These are phyloP conservation scores for Fusarium torulosum DNA, from an alignment of 2,329 filamentous ascomycete species.

Conservation along the genomic window DNA sequence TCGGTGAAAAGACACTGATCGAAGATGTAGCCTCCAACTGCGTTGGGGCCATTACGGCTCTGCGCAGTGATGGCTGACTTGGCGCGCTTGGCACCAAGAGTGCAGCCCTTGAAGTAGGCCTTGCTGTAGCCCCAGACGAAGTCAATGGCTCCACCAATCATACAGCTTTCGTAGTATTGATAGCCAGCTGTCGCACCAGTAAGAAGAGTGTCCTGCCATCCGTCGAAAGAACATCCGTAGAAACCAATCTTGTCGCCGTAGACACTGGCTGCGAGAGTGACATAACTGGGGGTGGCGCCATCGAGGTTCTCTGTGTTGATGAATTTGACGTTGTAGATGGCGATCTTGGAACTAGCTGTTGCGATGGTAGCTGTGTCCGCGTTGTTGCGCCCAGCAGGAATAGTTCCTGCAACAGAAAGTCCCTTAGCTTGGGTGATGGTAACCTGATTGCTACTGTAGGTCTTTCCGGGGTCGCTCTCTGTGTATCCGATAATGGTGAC, in stretches of 20 bases:
- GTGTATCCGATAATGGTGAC: conserved; percentile 59
- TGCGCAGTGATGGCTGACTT: conserved; percentile 47
- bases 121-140: conserved; percentile 46
- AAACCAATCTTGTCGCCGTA: conserved; percentile 54
- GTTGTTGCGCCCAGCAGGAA: conserved; percentile 43
- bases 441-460: conserved; percentile 68
- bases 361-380: conserved; percentile 45
- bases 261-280: conserved; percentile 43
- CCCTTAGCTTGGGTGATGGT: conserved; percentile 55
- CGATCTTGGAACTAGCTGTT: conserved; percentile 56
- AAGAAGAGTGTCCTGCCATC: conserved; percentile 37
- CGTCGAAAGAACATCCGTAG: conserved; percentile 54
- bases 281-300: conserved; percentile 27
- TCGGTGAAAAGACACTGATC: conserved; percentile 55
- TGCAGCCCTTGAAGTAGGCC: conserved; percentile 44
- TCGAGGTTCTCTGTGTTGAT: conserved; percentile 56
- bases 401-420: conserved; percentile 40
- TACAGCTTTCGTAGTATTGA: conserved; percentile 41
- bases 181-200: conserved; percentile 34
- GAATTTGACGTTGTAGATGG: conserved; percentile 51
- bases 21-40: conserved; percentile 57
- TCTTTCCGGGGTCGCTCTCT: conserved; percentile 55
- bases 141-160: conserved; percentile 41
- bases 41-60: conserved; percentile 44
- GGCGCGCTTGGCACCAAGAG: conserved; percentile 36